Evolutionary conservation across 495 filamentous ascomycete genomes (phyloP).

Genomic region (Ascodesmis nigricans): DNA sequence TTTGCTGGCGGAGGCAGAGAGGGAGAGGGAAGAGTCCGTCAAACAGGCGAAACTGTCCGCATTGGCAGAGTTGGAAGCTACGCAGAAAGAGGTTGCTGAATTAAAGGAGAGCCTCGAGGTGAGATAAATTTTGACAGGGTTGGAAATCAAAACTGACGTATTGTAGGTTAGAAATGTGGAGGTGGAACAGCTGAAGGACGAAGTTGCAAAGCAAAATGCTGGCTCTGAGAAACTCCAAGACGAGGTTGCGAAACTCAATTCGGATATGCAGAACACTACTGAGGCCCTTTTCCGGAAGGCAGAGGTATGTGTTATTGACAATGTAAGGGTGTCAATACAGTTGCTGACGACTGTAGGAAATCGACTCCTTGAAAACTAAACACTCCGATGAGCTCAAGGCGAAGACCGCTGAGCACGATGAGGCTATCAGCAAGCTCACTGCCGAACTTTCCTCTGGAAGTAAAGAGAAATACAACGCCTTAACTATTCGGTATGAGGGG

Average conservation of each 20-base stretch:
- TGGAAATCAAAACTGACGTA: slow-evolving; percentile 8
- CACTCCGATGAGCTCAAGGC: slow-evolving; percentile 13
- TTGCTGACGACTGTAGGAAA: slow-evolving; percentile 18
- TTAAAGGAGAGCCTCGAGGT: slow-evolving; percentile 19
- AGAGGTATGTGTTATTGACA: slow-evolving; percentile 18
- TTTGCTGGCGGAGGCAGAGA: not conserved
- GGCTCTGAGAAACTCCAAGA: too few species aligned
- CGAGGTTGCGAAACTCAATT: slow-evolving; percentile 10
- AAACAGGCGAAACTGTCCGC: too few species aligned
- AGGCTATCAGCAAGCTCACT: slow-evolving; percentile 10
- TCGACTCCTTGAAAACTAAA: slow-evolving; percentile 11
- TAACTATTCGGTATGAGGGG: slow-evolving; percentile 13
- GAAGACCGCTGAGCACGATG: slow-evolving; percentile 8
- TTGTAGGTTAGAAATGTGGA: slow-evolving; percentile 5
- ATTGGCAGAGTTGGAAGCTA: slow-evolving; percentile 22
- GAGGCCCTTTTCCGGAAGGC: slow-evolving; percentile 14
- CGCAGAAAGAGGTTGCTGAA: slow-evolving; percentile 25
- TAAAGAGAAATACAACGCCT: slow-evolving; percentile 17
- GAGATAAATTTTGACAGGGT: too few species aligned
- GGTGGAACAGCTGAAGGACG: slow-evolving; percentile 4
- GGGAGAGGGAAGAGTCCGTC: not conserved
- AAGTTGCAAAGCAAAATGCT: slow-evolving; percentile 12
- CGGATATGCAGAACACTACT: slow-evolving; percentile 10
- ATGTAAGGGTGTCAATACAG: slow-evolving; percentile 6
- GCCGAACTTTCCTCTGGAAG: slow-evolving; percentile 8